Base-by-base conservation (phyloP, 1,284 basidiomycete species). In the Sanghuangporus baumii region DNA sequence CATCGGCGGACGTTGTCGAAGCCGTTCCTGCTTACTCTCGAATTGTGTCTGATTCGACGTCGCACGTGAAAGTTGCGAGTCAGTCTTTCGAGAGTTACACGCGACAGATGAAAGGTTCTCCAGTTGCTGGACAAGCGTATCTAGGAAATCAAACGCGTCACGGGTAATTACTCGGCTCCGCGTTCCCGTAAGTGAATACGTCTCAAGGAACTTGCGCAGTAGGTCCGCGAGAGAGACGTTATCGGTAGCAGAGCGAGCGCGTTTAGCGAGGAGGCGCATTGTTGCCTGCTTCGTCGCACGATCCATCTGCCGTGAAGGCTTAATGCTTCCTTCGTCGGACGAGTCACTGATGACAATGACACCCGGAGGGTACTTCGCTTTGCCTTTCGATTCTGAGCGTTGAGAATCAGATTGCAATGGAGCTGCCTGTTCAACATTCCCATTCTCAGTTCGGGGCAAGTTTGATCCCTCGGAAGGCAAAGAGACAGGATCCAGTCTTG, bases 71-170 rank as follows among this genome's bases (percentile, higher is more conserved):
- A 46, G 16, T 36, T 46, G 84, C 37, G 85, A 89, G 59, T 87
- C 81, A 59, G 78, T 75, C 36, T 82, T 83, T 31, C 3, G 26
- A 31, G 66, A 37, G 57, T 60, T 23, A 55, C 18, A 12, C 37
- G 77, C 73, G 57, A 81, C 70, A 67, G 81, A 83, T 52, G 82
- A 82, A 23, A 88, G 85, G 70, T 88, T 83, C 47, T 80, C 80
- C 48, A 91, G 78, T 68, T 87, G 87, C 71, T 86, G 87, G 71
- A 82, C 78, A 64, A 91, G 71, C 37, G 82, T 79, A 64, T 89
- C 87, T 60, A 91, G 74, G 72, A 91, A 87, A 31, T 76, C 73
- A 69, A 86, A 88, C 8, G 82, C 89, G 67, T 90, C 88, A 71
- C 83, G 85, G 36, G 88, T 91, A 60, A 91, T 70, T 50, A 81